phyloP scores from a whole-genome alignment of 2,329 filamentous ascomycete genomes.

The Fusarium sp. region DNA sequence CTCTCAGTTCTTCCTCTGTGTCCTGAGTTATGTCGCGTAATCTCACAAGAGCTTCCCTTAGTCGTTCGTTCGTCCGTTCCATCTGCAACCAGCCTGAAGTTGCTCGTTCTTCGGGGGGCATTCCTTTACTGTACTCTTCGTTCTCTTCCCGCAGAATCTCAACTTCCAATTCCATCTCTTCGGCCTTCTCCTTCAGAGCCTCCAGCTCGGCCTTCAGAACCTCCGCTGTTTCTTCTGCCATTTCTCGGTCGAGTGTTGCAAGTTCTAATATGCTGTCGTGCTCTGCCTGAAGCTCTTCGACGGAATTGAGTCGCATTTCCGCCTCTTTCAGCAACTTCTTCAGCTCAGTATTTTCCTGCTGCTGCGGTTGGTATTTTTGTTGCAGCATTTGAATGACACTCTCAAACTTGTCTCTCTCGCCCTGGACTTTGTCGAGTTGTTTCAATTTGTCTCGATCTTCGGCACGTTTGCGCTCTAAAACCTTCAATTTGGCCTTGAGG shows the following conservation, averaged over 20 bases:
- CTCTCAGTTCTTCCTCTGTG: slow-evolving; percentile 79
- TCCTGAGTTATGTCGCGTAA: slow-evolving; percentile 88
- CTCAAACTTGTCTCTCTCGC: slow-evolving; percentile 81
- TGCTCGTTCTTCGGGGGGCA: slow-evolving; percentile 86
- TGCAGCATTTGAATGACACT: slow-evolving; percentile 90
- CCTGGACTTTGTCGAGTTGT: slow-evolving; percentile 76
- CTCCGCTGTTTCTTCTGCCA: slow-evolving; percentile 94
- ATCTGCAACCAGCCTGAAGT: slow-evolving; percentile 90
- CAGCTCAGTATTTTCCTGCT: slow-evolving; percentile 79
- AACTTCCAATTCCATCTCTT: slow-evolving; percentile 87
- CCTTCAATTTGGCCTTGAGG: slow-evolving; percentile 83
- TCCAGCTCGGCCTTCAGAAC: slow-evolving; percentile 82
- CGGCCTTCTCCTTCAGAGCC: slow-evolving; percentile 74
- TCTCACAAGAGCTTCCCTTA: slow-evolving; percentile 84
- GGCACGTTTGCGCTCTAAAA: slow-evolving; percentile 84
- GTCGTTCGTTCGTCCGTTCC: slow-evolving; percentile 86
- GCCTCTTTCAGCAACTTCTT: slow-evolving; percentile 81
- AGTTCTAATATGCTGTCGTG: slow-evolving; percentile 87
- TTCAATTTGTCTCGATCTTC: slow-evolving; percentile 90
- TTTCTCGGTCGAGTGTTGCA: slow-evolving; percentile 88
- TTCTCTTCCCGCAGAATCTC: slow-evolving; percentile 91
- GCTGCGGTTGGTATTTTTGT: slow-evolving; percentile 84
- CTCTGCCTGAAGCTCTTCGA: slow-evolving; percentile 80
- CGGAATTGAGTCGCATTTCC: slow-evolving; percentile 69
- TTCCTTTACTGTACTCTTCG: slow-evolving; percentile 80